Evolutionary conservation across 805 yeast species (phyloP).

Genomic region (Suhomyces prunicola): DNA sequence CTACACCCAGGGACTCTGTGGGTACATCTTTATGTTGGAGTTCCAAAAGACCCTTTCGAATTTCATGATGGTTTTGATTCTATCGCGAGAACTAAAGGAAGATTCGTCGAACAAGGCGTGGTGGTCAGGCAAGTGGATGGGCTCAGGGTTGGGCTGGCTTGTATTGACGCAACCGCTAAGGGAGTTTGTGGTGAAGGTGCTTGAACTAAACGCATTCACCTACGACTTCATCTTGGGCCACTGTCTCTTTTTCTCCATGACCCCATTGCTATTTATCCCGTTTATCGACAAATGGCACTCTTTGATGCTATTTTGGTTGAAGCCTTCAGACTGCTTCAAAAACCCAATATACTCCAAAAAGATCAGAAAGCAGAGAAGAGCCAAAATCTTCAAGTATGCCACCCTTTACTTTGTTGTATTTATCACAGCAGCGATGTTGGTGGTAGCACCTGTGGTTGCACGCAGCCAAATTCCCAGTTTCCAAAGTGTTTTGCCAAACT

Average conservation of each 20-base stretch:
- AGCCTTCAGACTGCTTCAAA: slow-evolving; percentile 33
- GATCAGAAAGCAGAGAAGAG: slow-evolving; percentile 24
- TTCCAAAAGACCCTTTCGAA: slow-evolving; percentile 37
- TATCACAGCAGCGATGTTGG: slow-evolving; percentile 21
- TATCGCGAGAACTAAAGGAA: slow-evolving; percentile 42
- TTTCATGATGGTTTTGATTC: slow-evolving; percentile 24
- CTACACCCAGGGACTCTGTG: slow-evolving; percentile 36
- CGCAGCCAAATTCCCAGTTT: slow-evolving; percentile 9
- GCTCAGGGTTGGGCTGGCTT: slow-evolving; percentile 35
- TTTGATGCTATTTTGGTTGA: slow-evolving; percentile 48
- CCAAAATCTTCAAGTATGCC: slow-evolving; percentile 42
- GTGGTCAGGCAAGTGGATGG: slow-evolving; percentile 55
- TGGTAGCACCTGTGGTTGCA: slow-evolving; percentile 47
- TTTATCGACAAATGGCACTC: slow-evolving; percentile 49
- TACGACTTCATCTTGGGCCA: slow-evolving; percentile 50
- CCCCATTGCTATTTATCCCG: slow-evolving; percentile 44
- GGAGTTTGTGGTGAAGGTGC: slow-evolving; percentile 44
- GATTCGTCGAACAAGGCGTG: slow-evolving; percentile 45
- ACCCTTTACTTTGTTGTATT: slow-evolving; percentile 41
- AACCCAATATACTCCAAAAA: slow-evolving; percentile 41
- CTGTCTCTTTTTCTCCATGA: slow-evolving; percentile 33
- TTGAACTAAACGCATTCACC: slow-evolving; percentile 45
- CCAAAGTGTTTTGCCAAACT: slow-evolving; percentile 5
- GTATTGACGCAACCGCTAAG: slow-evolving; percentile 43
- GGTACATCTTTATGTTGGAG: slow-evolving; percentile 35